A percentile compares a stretch with the other conserved stretches of the same genome.
These are phyloP conservation scores for Rhytidiadelphus loreus DNA, from an alignment of 225 moss, liverwort and hornwort species.

Conservation along the genomic window DNA sequence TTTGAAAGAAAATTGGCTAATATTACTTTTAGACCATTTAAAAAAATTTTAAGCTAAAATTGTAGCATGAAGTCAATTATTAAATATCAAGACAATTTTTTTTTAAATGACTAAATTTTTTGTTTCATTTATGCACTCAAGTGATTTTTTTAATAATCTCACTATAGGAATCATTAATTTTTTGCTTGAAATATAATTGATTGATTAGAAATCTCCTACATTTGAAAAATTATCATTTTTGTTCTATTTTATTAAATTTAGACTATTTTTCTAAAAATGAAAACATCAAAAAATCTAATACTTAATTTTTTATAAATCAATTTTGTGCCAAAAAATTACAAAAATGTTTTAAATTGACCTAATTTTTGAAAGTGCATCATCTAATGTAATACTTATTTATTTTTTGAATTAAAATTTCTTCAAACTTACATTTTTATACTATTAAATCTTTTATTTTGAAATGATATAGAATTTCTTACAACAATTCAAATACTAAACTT, in stretches of 20 bases:
- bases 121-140: fast-evolving
- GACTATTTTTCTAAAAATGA: too few species aligned
- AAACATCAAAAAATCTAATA: neutral
- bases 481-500: neutral
- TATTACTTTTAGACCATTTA: too few species aligned
- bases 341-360: neutral
- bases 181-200: neutral
- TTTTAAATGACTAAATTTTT: neutral
- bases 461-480: neutral
- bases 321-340: too few species aligned
- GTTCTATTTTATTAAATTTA: neutral
- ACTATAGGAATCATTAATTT: neutral
- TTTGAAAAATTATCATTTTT: neutral
- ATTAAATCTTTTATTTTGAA: neutral
- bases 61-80: neutral
- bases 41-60: neutral
- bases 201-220: neutral
- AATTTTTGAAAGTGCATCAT: neutral
- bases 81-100: neutral
- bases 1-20: neutral
- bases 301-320: neutral
- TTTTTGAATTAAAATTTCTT: neutral
- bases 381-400: neutral
- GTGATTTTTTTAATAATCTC: neutral
- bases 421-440: neutral